Conservation (phyloP, 2,329 filamentous ascomycete genomes). For the Ascosphaera pollenicola region DNA sequence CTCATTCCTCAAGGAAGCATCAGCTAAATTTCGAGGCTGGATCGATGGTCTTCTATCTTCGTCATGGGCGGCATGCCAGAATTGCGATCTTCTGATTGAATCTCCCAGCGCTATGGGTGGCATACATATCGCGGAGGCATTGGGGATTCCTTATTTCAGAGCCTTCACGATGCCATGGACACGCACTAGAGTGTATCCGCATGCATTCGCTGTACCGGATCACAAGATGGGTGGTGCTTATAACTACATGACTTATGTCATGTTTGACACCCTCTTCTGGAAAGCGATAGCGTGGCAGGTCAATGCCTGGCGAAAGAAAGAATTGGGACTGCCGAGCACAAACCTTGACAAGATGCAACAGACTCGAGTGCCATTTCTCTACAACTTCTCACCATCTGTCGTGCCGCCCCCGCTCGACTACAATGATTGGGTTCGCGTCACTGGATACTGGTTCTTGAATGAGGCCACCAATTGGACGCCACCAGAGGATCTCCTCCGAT, state of each 20-base stretch:
- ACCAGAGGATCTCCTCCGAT: constrained; percentile 50
- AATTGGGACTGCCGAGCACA: constrained; percentile 58
- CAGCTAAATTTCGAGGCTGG: constrained; percentile 78
- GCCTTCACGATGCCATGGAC: constrained; percentile 99
- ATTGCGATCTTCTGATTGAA: constrained; percentile 77
- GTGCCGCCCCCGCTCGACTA: constrained; percentile 91
- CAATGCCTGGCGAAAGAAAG: constrained; percentile 74
- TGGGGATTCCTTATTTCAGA: constrained; percentile 85
- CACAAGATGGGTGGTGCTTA: constrained; percentile 89
- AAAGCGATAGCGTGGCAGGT: constrained; percentile 76
- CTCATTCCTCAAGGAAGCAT: constrained; percentile 73
- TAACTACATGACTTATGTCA: constrained; percentile 85
- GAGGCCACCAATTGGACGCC: constrained; percentile 51
- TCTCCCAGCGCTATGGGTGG: constrained; percentile 93
- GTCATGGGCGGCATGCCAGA: constrained; percentile 65
- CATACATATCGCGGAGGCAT: constrained; percentile 87
- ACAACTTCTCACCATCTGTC: constrained; percentile 88
- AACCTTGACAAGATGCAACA: constrained; percentile 77
- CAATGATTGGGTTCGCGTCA: constrained; percentile 92
- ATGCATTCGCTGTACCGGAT: constrained; percentile 83
- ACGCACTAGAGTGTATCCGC: constrained; percentile 79
- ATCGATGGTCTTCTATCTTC: constrained; percentile 70
- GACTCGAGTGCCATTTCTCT: constrained; percentile 94
- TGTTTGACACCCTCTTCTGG: constrained; percentile 97
- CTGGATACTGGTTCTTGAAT: constrained; percentile 94